Evolutionary conservation across 176 grass and related monocot genomes (phyloP), one percentile per base, ranked within the genome.

Genomic region (Ensete ventricosum): DNA sequence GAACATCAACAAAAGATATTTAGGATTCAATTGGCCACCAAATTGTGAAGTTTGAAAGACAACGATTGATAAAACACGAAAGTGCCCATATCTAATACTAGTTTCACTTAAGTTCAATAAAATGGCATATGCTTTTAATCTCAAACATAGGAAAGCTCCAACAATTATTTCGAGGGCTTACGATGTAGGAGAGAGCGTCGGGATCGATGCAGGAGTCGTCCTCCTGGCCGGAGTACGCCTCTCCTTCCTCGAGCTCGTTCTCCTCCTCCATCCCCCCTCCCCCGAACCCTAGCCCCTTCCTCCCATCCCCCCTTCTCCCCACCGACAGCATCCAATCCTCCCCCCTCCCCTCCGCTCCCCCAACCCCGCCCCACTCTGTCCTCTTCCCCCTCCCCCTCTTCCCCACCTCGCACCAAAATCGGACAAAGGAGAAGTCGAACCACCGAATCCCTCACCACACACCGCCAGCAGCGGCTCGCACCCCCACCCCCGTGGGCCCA

Each of bases 101-200:
- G 66, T 62, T 81, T 19, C 16, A 54, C n/a, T 16, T n/a, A 11
- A 51, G 11, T 48, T 62, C 50, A 11, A 9, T 14, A 11, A 54
- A 54, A 43, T 43, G 14, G 65, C 27, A 53, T 43, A 68, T 54
- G 10, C 54, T 11, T 29, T 25, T 16, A 53, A 7, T 22, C 53
- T 76, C 20, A 76, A 51, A 75, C 55, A 52, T 77, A 17, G 10
- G 26, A 76, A n/a, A 79, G 11, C 26, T n/a, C 17, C 43, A 73
- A 66, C 1, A 4, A 26, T 14, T 19, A 23, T 6, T 54, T 0
- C 11, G 11, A n/a, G 20, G 68, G 78, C 95, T 94, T 85, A 99
- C 95, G 80, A 99, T 94, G 86, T 99, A 99, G 76, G 91, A 91
- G 76, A 91, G 89, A 24, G 86, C 65, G 82, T 99, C 91, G 9